Evolutionary conservation across 768 basidiomycete species (phyloP), one percentile per base, ranked within the genome.

Genomic region (Agrocybe praecox): DNA sequence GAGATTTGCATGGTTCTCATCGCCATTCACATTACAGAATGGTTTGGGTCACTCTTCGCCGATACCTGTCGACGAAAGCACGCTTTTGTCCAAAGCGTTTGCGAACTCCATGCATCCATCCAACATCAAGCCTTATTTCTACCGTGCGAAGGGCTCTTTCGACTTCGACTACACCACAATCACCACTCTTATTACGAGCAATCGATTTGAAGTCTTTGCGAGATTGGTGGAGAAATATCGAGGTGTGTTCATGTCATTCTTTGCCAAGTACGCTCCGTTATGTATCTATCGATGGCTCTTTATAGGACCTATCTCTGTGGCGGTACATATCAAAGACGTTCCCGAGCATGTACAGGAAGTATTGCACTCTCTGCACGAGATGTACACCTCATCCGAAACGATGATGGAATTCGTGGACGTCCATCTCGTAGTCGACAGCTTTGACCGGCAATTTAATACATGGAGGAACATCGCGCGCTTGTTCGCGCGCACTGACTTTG

Each of bases 391-490:
- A 8, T 86, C 85, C 2, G 82, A 83, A 1, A 77, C 73, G 53
- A 89, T 94, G 82, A 73, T 82, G 45, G 74, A 71, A 23, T 86
- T 82, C 63, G 90, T 94, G 49, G 94, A 95, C 67, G 84, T 95
- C 12, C 94, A 96, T 66, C 84, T 96, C 49, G 88, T 95, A 26
- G 77, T 94, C 60, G 91, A 93, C 63, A 80, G 84, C 2, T 90
- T 89, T 60, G 87, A 88, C 58, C 83, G 92, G 6, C 90, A 94
- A 68, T 88, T 96, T 78, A 96, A 96, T 70, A 86, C 90, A 21
- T 95, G 92, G 90, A 81, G 94, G 32, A 95, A 95, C 68, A 82
- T 87, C 43, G 94, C 93, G 2, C 85, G 94, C 42, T 76, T 92
- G 49, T 92, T 93, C 64, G 88, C 92, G 4, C 82, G 91, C 14